Evolutionary conservation across 1,139 yeast genomes (phyloP).

Genomic region (Taphrina sp.): DNA sequence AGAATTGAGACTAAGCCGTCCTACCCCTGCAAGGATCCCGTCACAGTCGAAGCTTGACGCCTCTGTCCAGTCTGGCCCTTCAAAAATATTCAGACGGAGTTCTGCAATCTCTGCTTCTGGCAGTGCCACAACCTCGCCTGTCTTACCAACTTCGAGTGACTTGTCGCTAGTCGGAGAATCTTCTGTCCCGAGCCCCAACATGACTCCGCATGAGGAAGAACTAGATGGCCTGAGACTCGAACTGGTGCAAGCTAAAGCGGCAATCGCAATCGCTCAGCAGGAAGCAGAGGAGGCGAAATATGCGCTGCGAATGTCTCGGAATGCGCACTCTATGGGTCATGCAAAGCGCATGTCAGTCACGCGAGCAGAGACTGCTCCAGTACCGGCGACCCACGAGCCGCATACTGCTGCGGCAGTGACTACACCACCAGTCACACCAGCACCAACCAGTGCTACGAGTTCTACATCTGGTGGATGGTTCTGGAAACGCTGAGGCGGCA

Average conservation of each 20-base stretch:
- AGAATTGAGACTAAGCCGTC: slow-evolving; percentile 38
- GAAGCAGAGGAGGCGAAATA: slow-evolving; percentile 31
- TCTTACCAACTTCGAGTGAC: not conserved
- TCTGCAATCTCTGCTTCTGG: not conserved
- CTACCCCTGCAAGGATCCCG: slow-evolving; percentile 30
- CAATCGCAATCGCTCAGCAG: slow-evolving; percentile 29
- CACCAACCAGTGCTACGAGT: slow-evolving; percentile 1
- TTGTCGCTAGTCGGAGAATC: not conserved
- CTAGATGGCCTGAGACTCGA: slow-evolving; percentile 31
- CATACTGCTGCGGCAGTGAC: not conserved
- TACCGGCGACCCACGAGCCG: not conserved
- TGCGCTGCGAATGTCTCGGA: slow-evolving; percentile 24
- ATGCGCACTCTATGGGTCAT: not conserved
- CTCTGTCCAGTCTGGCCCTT: not conserved
- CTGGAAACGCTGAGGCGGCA: slow-evolving; percentile 1
- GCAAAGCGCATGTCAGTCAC: slow-evolving; percentile 5
- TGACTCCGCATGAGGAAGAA: slow-evolving; percentile 29
- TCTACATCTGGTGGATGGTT: slow-evolving; percentile 1
- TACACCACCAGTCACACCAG: no score
- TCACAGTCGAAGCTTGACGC: slow-evolving; percentile 12
- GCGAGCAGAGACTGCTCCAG: slow-evolving; percentile 17
- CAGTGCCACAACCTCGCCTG: not conserved
- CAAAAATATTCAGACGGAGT: slow-evolving; percentile 18
- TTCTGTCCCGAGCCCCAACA: not conserved
- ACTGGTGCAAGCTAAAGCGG: slow-evolving; percentile 27